Percentiles rank a stretch among this genome's conserved stretches.
phyloP scores from a whole-genome alignment of 306 rosid genomes.

The Vigna mungo region DNA sequence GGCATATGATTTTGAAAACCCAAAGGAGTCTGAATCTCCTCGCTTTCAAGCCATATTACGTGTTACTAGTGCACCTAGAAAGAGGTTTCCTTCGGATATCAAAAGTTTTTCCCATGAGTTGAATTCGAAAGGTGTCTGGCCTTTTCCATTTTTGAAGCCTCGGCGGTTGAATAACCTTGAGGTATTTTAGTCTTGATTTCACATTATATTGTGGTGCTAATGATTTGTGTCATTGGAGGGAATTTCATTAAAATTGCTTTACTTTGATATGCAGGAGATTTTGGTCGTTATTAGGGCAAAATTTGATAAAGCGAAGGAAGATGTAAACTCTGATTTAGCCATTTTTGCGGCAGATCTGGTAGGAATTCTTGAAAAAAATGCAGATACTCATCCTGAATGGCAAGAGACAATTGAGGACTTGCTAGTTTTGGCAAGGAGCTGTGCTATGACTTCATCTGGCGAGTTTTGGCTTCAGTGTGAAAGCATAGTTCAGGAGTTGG shows the following conservation, averaged over 20 bases:
- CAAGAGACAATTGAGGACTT: slow-evolving; percentile 97
- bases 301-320: slow-evolving; percentile 97
- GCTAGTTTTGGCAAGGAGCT: slow-evolving; percentile 91
- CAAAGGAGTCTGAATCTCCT: slow-evolving; percentile 99
- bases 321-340: slow-evolving; percentile 88
- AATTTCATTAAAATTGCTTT: slow-evolving; percentile 34
- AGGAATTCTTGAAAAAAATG: slow-evolving; percentile 92
- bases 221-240: slow-evolving; percentile 40
- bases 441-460: slow-evolving; percentile 91
- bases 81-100: slow-evolving; percentile 84
- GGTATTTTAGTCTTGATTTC: slow-evolving; percentile 59
- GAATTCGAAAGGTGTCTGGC: slow-evolving; percentile 94
- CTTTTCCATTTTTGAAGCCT: slow-evolving; percentile 96
- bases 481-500: slow-evolving; percentile 97
- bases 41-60: slow-evolving; percentile 99
- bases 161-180: slow-evolving; percentile 92
- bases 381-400: slow-evolving; percentile 94
- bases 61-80: slow-evolving; percentile 94
- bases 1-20: slow-evolving; percentile 89
- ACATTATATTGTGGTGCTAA: slow-evolving; percentile 28
- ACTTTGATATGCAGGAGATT: slow-evolving; percentile 72
- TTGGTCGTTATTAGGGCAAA: slow-evolving; percentile 82
- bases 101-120: slow-evolving; percentile 98
- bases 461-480: slow-evolving; percentile 99
- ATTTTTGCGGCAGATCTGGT: slow-evolving; percentile 95